Base-by-base conservation (phyloP, 306 rosid species). In the Dryas drummondii region DNA sequence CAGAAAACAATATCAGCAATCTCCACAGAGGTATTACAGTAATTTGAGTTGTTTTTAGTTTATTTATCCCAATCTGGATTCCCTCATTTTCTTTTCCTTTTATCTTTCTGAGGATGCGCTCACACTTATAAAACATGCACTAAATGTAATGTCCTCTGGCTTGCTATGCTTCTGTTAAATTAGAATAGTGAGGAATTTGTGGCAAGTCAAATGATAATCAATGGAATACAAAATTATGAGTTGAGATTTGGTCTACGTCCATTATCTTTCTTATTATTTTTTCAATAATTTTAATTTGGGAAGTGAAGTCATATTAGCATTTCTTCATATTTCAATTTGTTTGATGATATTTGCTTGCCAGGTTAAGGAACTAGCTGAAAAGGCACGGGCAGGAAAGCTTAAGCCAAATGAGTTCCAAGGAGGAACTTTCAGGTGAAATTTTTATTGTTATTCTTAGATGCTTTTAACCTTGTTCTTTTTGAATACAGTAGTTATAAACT, bases 381-480 rank as follows among this genome's bases (percentile, higher is more conserved):
- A 90, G 85, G 99, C 99, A 45, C 92, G 99, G 42, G 57, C 81
- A 15, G 97, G 97, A 81, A 94, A 90, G 86, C 93, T 94, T 76
- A 85, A 47, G 82, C 99, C 99, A 32, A 84, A 88, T 63, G 97
- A 94, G 79, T 94, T 94, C 86, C 99, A 85, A 80, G 99, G 99
- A 70, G 99, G 99, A 37, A 90, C 93, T 71, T 94, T 94, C 82
- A 92, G 99, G 99, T 94, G 85, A 85, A 72, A 62, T 78, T 79
- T 32, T 65, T 83, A 46, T 41, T 44, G 59, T 50, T 79, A 47
- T 74, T 74, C 40, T 68, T 66, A 52, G 61, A 74, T 78, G 58
- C 56, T 68, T 27, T 49, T 16, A 17, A 42, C 55, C 66, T 42
- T 44, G 8, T 78, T 68, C 45, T 6, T 49, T 78, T 65, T 70